A percentile compares a stretch with the other conserved stretches of the same genome.
Evolutionary conservation across 257 asterid genomes (phyloP).

Genomic region (Plantago elongata): DNA sequence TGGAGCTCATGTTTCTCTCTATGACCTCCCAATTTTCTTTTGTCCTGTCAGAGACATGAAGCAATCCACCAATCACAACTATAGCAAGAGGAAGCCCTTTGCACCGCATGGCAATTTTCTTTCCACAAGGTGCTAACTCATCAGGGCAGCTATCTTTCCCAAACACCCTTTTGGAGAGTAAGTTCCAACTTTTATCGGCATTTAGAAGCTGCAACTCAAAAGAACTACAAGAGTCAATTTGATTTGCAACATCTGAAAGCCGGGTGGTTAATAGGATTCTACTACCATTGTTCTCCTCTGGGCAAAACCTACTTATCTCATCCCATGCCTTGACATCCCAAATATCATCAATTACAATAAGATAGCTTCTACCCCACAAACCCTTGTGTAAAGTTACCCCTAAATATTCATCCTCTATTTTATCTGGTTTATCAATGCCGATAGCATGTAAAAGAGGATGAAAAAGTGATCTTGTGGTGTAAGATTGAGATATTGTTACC

Average conservation of each 20-base stretch:
- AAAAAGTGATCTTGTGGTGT: neutral
- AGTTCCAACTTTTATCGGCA: neutral
- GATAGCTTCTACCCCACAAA: neutral
- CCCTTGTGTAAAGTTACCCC: neutral
- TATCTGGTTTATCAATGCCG: neutral
- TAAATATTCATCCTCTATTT: neutral
- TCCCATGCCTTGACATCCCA: neutral
- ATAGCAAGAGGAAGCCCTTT: neutral
- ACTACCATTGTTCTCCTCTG: neutral
- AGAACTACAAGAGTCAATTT: neutral
- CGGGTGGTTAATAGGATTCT: neutral
- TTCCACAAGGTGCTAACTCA: neutral
- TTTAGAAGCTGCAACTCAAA: neutral
- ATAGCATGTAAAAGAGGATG: neutral
- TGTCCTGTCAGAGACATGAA: neutral
- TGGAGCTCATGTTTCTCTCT: neutral
- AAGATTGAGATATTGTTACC: neutral
- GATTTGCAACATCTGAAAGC: neutral
- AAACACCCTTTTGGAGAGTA: neutral
- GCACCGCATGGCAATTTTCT: neutral
- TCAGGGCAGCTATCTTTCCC: neutral
- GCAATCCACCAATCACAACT: neutral
- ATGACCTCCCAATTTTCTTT: neutral
- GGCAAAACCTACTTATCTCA: neutral
- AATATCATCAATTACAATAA: neutral